Conservation (phyloP, 2,329 filamentous ascomycete genomes). For the Hypoxylon sp. region DNA sequence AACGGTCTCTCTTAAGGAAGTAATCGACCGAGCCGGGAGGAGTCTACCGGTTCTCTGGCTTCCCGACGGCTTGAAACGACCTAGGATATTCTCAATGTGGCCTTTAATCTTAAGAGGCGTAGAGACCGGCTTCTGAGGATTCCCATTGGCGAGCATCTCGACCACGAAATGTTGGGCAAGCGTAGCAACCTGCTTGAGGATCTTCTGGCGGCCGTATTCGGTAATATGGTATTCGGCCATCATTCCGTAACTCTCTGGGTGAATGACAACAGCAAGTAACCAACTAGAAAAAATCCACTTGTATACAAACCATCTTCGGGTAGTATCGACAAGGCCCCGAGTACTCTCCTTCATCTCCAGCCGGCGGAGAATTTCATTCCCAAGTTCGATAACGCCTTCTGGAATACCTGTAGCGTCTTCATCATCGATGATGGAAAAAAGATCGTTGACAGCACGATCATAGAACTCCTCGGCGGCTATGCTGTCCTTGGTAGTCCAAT, state of each 20-base stretch:
- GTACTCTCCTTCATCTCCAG: slow-evolving; percentile 74
- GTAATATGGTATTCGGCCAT: slow-evolving; percentile 94
- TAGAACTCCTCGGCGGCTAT: slow-evolving; percentile 91
- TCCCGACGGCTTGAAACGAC: slow-evolving; percentile 71
- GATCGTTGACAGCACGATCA: slow-evolving; percentile 80
- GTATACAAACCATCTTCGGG: slow-evolving; percentile 86
- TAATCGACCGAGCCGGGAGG: slow-evolving; percentile 79
- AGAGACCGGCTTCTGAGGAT: slow-evolving; percentile 69
- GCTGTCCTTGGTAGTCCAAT: slow-evolving; percentile 83
- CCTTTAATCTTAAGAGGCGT: slow-evolving; percentile 74
- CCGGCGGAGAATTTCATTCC: slow-evolving; percentile 85
- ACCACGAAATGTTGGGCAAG: slow-evolving; percentile 84
- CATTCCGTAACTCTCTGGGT: slow-evolving; percentile 85
- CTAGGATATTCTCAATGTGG: slow-evolving; percentile 80
- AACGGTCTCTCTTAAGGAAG: slow-evolving; percentile 80
- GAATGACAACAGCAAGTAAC: slow-evolving; percentile 84
- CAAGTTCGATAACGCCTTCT: slow-evolving; percentile 85
- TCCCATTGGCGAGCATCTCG: slow-evolving; percentile 79
- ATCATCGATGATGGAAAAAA: slow-evolving; percentile 91
- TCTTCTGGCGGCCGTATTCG: slow-evolving; percentile 88
- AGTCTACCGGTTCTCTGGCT: slow-evolving; percentile 70
- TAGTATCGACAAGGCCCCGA: slow-evolving; percentile 76
- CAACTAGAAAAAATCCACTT: slow-evolving; percentile 95
- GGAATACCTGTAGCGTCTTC: slow-evolving; percentile 88
- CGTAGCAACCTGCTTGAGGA: slow-evolving; percentile 83